Evolutionary conservation across 83 land plant genomes (phyloP).

Genomic region (Thuja plicata): DNA sequence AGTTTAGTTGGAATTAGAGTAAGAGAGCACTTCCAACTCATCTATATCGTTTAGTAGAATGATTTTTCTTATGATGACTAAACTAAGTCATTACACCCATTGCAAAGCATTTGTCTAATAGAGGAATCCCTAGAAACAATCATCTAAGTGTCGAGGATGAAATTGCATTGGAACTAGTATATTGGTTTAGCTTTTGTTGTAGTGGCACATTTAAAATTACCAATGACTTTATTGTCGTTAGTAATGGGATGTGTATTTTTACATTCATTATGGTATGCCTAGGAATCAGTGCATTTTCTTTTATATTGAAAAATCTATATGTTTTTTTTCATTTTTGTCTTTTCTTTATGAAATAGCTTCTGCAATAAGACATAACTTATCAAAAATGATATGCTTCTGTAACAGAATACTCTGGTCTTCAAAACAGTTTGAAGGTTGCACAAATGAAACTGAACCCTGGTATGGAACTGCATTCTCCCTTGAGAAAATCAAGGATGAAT

Average conservation of each 20-base stretch:
- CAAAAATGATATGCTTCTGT: not conserved
- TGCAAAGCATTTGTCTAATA: not conserved
- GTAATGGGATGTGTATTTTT: not conserved
- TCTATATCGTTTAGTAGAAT: not conserved
- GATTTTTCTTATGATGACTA: not conserved
- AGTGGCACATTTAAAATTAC: not conserved
- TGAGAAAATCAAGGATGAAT: slow-evolving; percentile 47
- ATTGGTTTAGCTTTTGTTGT: not conserved
- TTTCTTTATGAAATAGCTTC: not conserved
- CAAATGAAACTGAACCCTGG: slow-evolving; percentile 82
- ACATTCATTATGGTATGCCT: not conserved
- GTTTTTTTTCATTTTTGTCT: not conserved
- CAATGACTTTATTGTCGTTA: not conserved
- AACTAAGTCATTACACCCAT: not conserved
- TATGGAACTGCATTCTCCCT: slow-evolving; percentile 81
- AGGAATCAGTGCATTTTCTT: not conserved
- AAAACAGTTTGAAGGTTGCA: slow-evolving; percentile 75
- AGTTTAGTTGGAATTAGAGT: not conserved
- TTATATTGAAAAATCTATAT: not conserved
- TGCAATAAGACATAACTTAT: not conserved
- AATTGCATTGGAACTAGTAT: not conserved
- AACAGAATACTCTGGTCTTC: slow-evolving; percentile 91
- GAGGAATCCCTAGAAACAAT: not conserved
- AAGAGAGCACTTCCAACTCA: not conserved
- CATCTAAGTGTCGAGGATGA: not conserved